Conservation (phyloP, 2,329 filamentous ascomycete genomes). For the Ophiostoma quercus region DNA sequence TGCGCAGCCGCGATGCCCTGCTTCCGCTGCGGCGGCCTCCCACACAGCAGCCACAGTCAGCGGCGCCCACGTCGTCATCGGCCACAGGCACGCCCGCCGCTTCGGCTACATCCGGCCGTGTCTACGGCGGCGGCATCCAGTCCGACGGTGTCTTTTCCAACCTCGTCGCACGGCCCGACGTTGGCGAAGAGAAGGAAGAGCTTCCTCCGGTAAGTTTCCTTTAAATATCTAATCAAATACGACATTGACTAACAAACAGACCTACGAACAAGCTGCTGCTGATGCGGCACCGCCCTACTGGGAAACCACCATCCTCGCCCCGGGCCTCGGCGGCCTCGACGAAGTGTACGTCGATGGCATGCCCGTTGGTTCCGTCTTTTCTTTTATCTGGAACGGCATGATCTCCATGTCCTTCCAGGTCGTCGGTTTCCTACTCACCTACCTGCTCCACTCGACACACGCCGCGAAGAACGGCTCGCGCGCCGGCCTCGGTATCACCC, state of each 20-base stretch:
- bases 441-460: slow-evolving; percentile 95
- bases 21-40: slow-evolving; percentile 22
- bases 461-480: slow-evolving; percentile 96
- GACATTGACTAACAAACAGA: slow-evolving; percentile 45
- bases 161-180: slow-evolving; percentile 81
- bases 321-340: slow-evolving; percentile 80
- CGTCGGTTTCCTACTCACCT: slow-evolving; percentile 94
- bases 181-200: slow-evolving; percentile 75
- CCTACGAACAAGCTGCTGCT: slow-evolving; percentile 95
- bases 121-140: slow-evolving; percentile 68
- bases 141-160: slow-evolving; percentile 97
- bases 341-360: slow-evolving; percentile 97
- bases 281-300: slow-evolving; percentile 96
- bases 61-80: not conserved
- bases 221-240: not conserved
- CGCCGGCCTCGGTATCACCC: slow-evolving; percentile 86
- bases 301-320: slow-evolving; percentile 96
- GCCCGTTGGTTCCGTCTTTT: slow-evolving; percentile 82
- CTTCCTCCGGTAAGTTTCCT: slow-evolving; percentile 72
- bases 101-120: slow-evolving; percentile 38
- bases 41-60: slow-evolving; percentile 28
- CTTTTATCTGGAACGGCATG: slow-evolving; percentile 88
- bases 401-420: slow-evolving; percentile 97
- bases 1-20: slow-evolving; percentile 54
- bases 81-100: not conserved